phyloP scores from a whole-genome alignment of 495 filamentous ascomycete genomes.

The Alectoria sarmentosa region DNA sequence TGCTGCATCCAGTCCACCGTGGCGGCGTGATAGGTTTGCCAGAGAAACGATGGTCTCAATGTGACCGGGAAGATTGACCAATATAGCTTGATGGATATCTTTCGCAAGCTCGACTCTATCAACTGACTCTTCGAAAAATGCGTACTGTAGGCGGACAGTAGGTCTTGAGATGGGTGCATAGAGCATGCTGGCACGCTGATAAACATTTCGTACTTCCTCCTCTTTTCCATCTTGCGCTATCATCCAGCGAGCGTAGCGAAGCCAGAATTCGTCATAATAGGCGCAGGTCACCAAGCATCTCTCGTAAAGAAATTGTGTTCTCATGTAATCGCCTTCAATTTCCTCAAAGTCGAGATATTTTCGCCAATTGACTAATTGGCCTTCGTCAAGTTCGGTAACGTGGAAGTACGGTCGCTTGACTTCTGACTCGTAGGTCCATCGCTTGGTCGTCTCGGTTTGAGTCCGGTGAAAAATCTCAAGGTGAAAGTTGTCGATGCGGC shows the following conservation, averaged over 20 bases:
- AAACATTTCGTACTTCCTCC: conserved; percentile 90
- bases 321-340: conserved; percentile 64
- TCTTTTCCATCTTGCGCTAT: conserved; percentile 68
- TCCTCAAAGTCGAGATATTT: conserved; percentile 98
- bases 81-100: conserved; percentile 76
- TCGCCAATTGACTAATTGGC: conserved; percentile 85
- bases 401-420: conserved; percentile 98
- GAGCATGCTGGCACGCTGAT: conserved; percentile 75
- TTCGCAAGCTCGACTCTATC: conserved; percentile 69
- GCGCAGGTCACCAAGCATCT: conserved; percentile 88
- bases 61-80: conserved; percentile 62
- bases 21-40: conserved; percentile 82
- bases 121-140: conserved; percentile 85
- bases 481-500: conserved; percentile 71
- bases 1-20: conserved; percentile 78
- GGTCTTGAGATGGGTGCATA: conserved; percentile 81
- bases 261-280: conserved; percentile 96
- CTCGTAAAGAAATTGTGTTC: conserved; percentile 84
- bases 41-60: conserved; percentile 82
- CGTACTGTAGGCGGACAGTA: conserved; percentile 78
- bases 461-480: conserved; percentile 75
- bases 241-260: conserved; percentile 98
- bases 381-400: conserved; percentile 82
- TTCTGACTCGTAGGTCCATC: conserved; percentile 92
- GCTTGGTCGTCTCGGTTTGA: conserved; percentile 82